Percentiles rank a stretch among this genome's conserved stretches.
Conservation (phyloP, 2,329 filamentous ascomycete species). For the Trichoderma breve region DNA sequence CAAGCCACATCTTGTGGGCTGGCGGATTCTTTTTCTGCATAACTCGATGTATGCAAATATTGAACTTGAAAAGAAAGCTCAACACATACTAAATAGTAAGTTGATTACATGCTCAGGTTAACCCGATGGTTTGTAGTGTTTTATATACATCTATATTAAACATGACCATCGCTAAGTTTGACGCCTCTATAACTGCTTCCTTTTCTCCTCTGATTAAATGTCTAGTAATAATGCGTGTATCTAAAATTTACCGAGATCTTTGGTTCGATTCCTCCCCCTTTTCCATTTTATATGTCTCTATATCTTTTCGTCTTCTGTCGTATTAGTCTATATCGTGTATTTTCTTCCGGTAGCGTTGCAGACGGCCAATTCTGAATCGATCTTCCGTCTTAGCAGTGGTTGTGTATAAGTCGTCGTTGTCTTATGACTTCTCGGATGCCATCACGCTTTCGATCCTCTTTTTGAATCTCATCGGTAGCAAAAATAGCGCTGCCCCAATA, state of each 20-base stretch:
- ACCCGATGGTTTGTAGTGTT: background rate
- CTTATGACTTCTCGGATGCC: background rate
- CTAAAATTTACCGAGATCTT: background rate
- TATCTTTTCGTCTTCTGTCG: background rate
- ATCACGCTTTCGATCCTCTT: background rate
- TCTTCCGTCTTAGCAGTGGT: background rate
- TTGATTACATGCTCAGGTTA: background rate
- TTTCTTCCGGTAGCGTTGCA: background rate
- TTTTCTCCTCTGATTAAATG: background rate
- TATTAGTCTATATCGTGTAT: background rate
- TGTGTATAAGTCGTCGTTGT: background rate
- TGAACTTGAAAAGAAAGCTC: background rate
- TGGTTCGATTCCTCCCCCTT: background rate
- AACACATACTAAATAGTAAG: background rate
- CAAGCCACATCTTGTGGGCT: background rate
- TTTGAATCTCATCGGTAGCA: constrained; percentile 1
- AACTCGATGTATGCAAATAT: background rate
- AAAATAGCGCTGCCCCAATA: background rate
- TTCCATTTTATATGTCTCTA: background rate
- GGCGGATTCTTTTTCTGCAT: background rate
- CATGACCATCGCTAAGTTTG: background rate
- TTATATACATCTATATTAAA: background rate
- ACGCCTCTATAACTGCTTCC: background rate
- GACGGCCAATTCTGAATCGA: background rate
- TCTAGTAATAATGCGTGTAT: background rate